Conservation (phyloP, 2,329 filamentous ascomycete species). For the Talaromyces pinophilus region DNA sequence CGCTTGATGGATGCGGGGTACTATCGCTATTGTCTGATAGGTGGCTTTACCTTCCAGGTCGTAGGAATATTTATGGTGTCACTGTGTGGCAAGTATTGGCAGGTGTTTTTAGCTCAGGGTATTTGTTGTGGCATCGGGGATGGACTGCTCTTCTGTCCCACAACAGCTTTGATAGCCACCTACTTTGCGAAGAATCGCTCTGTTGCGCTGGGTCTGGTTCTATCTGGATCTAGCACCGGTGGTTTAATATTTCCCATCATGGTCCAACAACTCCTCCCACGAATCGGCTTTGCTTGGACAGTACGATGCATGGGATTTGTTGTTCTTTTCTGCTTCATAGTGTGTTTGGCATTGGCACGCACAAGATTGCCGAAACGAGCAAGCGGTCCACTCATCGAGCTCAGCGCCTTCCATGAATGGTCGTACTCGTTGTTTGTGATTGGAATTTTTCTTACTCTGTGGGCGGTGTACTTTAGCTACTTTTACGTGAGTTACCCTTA, state of each 20-base stretch:
- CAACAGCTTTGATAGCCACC: conserved; percentile 41
- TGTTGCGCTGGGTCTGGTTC: conserved; percentile 42
- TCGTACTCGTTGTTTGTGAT: conserved; percentile 19
- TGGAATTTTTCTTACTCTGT: conserved; percentile 22
- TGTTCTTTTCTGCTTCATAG: conserved; percentile 13
- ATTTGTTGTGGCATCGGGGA: conserved; percentile 45
- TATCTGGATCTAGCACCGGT: conserved; percentile 42
- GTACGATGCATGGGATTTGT: conserved; percentile 20
- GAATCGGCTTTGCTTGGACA: conserved; percentile 18
- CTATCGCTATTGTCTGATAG: conserved; percentile 34
- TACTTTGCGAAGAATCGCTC: conserved; percentile 47
- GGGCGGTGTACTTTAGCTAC: conserved; percentile 22
- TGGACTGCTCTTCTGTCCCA: conserved; percentile 47
- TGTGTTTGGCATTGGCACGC: conserved; percentile 25
- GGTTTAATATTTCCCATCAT: conserved; percentile 52
- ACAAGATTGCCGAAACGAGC: conserved; percentile 5
- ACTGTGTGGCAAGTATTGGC: conserved; percentile 48
- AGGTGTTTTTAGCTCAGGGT: conserved; percentile 52
- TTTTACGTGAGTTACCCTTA: conserved; percentile 33
- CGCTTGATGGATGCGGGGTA: conserved; percentile 47
- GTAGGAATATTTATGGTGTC: conserved; percentile 52
- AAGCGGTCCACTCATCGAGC: conserved; percentile 17
- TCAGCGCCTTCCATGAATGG: conserved; percentile 19
- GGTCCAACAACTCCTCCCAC: conserved; percentile 38
- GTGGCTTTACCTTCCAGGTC: conserved; percentile 38